Evolutionary conservation across 2,329 filamentous ascomycete species (phyloP), one percentile per base, ranked within the genome.

Genomic region (Diaporthe destruens): DNA sequence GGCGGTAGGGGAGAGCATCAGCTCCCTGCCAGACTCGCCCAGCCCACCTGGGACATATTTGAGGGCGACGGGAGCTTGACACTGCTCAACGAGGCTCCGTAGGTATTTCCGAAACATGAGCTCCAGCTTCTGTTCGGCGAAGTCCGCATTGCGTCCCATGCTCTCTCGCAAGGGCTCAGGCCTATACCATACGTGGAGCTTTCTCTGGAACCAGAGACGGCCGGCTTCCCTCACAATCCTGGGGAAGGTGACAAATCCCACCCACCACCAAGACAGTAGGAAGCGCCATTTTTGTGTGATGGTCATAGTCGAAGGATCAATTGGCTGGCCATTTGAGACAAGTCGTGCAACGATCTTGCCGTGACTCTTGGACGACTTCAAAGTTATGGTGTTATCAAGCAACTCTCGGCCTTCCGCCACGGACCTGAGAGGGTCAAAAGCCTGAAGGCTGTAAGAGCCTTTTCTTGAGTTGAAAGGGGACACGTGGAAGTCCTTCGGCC

Each of bases 401-500:
- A 79, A 79, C 25, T 82, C 80, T 65, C 80, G 80, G 12, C 79
- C 81, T 34, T 83, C 77, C 79, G 84, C 81, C 7, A 75, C 74
- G 2, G 81, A 80, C 5, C 76, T 79, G 14, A 90, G 80, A 3
- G 86, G 85, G 75, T 91, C 87, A 72, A 79, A 80, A 1, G 87
- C 84, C 14, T 81, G 76, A 18, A 91, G 77, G 1, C 85, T 87
- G 77, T 90, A 91, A 0, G 81, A 81, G 3, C 88, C 88, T 68
- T 87, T 86, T 39, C 87, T 84, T 7, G 87, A 89, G 78, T 93
- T 95, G 84, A 95, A 95, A 0, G 91, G 91, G 1, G 92, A 94
- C 23, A 94, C 91, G 77, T 94, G 92, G 75, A 95, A 93, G 75
- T 93, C 92, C 76, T 95, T 95, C 7, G 83, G 80, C 89, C 90